Base-by-base conservation (phyloP, 805 yeast genomes). In the Lachancea mirantina region DNA sequence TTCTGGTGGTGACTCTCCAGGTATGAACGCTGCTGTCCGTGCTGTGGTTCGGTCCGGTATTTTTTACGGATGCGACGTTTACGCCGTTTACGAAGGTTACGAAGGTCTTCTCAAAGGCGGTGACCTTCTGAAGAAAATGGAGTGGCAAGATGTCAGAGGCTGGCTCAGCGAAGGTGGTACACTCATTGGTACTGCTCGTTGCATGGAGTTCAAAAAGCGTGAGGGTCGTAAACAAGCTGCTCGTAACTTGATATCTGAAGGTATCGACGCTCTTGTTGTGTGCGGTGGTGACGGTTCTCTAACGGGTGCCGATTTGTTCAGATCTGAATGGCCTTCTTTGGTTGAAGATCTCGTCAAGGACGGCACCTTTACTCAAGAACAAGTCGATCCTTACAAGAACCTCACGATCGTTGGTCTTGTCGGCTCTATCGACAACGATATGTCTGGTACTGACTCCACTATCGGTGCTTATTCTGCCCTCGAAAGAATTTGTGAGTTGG, bases 271-370 rank as follows among this genome's bases (percentile, higher is more conserved):
- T 2, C 68, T 92, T 39, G 78, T 92, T 41, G 96, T 92, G 10
- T 84, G 96, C 64, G 98, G 98, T 52, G 98, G 98, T 65, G 98
- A 92, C 60, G 98, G 98, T 32, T 88, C 97, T 1, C 69, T 92
- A 41, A 92, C 98, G 1, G 98, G 98, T 52, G 98, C 98, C 9
- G 97, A 92, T 59, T 63, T 82, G 44, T 87, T 92, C 69, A 76
- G 98, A 57, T 59, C 75, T 19, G 98, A 92, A 60, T 92, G 98
- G 98, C 95, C 96, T 2, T 70, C 81, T 6, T 70, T 92, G 45
- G 70, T 92, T 22, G 64, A 70, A 34, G 96, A 92, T 53, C 71
- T 92, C 37, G 69, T 69, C 16, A 55, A 60, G 3, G 70, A 62
- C 4, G 73, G 74, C 7, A 67, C 66, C 35, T 66, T 89, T 38